These are phyloP conservation scores for Symbiotaphrina buchneri DNA, from an alignment of 495 filamentous ascomycete species.

Conservation along the genomic window DNA sequence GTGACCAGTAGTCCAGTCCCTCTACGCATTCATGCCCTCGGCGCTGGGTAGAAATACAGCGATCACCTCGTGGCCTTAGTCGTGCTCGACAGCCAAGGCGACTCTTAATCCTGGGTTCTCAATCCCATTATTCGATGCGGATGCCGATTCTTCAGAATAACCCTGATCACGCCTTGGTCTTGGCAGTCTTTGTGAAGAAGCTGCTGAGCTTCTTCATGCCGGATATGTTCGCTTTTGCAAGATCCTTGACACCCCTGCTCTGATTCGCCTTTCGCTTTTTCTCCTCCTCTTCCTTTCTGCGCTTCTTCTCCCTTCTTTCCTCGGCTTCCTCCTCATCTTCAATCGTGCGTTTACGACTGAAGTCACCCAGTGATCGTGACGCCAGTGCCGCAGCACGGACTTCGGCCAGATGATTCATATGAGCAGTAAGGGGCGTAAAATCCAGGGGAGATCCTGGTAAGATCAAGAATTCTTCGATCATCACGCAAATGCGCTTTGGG, in stretches of 20 bases:
- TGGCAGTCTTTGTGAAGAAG: conserved; percentile 83
- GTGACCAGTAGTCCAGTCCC: no score
- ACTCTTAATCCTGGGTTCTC: no score
- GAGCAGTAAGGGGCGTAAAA: conserved; percentile 43
- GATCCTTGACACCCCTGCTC: conserved; percentile 47
- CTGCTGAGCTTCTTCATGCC: conserved; percentile 97
- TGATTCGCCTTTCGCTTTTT: conserved; percentile 40
- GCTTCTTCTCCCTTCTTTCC: conserved; percentile 45
- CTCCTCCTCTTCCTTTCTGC: conserved; percentile 48
- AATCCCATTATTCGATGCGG: no score
- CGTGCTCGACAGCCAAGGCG: no score
- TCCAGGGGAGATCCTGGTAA: conserved; percentile 11
- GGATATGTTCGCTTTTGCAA: conserved; percentile 70
- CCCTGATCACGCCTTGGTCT: no score
- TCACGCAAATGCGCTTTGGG: conserved; percentile 21
- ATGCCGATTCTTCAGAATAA: no score
- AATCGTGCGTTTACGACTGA: conserved; percentile 42
- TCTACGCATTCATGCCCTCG: no score
- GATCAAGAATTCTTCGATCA: conserved; percentile 23
- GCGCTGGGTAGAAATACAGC: no score
- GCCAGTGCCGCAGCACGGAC: conserved; percentile 46
- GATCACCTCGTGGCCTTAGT: no score
- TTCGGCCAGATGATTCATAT: conserved; percentile 36
- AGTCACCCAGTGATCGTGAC: conserved; percentile 43
- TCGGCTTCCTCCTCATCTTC: conserved; percentile 23